A percentile compares a stretch with the other conserved stretches of the same genome.
phyloP scores from a whole-genome alignment of 2,329 filamentous ascomycete species.

The Colletotrichum echinochloae region DNA sequence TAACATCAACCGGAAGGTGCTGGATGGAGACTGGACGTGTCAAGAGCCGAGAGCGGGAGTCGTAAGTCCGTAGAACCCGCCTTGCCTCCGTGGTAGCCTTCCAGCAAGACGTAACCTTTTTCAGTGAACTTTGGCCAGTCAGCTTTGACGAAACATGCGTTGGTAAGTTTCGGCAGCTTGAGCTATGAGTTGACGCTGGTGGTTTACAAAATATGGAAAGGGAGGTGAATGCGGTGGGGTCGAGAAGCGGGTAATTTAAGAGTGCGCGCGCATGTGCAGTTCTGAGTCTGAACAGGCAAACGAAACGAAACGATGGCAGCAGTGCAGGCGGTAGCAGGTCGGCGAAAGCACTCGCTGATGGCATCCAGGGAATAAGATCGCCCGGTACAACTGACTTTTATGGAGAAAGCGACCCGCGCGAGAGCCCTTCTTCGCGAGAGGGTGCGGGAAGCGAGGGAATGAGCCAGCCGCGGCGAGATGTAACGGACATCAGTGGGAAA shows the following conservation, averaged over 20 bases:
- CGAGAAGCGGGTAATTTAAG: conserved; percentile 34
- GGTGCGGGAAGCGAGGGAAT: conserved; percentile 15
- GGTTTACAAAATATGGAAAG: conserved; percentile 27
- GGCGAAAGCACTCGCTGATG: conserved; percentile 24
- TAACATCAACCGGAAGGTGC: neutral
- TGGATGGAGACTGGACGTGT: neutral
- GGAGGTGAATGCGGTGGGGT: conserved; percentile 15
- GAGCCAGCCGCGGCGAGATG: conserved; percentile 27
- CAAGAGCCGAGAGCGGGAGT: neutral
- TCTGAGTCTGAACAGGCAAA: conserved; percentile 24
- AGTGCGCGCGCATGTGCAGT: conserved; percentile 19
- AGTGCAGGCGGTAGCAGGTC: conserved; percentile 27
- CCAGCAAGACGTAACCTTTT: neutral
- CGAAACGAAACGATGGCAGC: conserved; percentile 30
- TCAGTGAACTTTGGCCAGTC: neutral
- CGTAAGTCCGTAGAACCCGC: neutral
- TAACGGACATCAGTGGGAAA: conserved; percentile 24
- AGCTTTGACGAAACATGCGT: neutral
- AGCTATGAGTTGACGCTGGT: conserved; percentile 15
- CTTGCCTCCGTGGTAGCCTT: neutral
- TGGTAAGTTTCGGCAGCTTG: neutral
- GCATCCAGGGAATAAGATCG: conserved; percentile 19
- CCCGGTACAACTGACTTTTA: conserved; percentile 30
- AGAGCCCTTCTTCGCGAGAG: conserved; percentile 14
- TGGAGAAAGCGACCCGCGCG: conserved; percentile 25